Percentiles rank a stretch among this genome's conserved stretches.
These are phyloP conservation scores for Aspergillus sp. DNA, from an alignment of 2,329 filamentous ascomycete genomes.

Conservation along the genomic window DNA sequence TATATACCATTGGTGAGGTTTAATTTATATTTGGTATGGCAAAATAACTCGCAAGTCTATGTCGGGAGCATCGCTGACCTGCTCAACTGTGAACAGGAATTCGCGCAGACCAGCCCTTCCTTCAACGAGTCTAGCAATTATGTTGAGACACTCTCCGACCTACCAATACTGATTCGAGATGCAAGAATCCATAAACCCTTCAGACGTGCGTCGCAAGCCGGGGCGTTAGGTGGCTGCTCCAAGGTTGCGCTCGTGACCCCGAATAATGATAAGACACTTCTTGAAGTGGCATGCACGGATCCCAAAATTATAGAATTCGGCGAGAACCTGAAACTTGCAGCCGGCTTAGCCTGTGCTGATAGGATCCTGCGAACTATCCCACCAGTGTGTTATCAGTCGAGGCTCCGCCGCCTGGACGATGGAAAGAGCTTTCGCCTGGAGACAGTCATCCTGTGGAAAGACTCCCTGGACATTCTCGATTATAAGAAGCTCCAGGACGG, in stretches of 20 bases:
- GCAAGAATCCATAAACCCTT: conserved; percentile 1
- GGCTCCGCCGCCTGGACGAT: conserved; percentile 17
- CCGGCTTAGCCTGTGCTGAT: conserved; percentile 24
- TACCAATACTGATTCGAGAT: conserved; percentile 23
- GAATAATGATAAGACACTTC: conserved; percentile 14
- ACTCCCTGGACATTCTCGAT: conserved; percentile 28
- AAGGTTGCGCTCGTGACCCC: conserved; percentile 21
- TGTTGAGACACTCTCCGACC: neutral
- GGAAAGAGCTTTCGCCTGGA: conserved; percentile 25
- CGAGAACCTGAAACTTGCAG: conserved; percentile 21
- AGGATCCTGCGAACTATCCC: conserved; percentile 20
- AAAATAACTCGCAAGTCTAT: conserved; percentile 1
- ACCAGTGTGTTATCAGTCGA: conserved; percentile 31
- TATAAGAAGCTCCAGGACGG: conserved; percentile 15
- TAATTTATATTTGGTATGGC: conserved; percentile 26
- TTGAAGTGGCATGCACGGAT: conserved; percentile 17
- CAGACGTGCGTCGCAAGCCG: neutral
- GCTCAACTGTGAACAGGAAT: conserved; percentile 15
- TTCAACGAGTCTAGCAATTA: neutral
- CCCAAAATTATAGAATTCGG: conserved; percentile 18
- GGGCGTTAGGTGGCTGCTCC: conserved; percentile 8
- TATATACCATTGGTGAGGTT: conserved; percentile 34
- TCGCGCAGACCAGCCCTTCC: conserved; percentile 1
- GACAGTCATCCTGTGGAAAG: conserved; percentile 33
- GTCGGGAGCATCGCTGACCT: neutral